Conservation (phyloP, 805 yeast species). For the Zygoascus bituminiphila region DNA sequence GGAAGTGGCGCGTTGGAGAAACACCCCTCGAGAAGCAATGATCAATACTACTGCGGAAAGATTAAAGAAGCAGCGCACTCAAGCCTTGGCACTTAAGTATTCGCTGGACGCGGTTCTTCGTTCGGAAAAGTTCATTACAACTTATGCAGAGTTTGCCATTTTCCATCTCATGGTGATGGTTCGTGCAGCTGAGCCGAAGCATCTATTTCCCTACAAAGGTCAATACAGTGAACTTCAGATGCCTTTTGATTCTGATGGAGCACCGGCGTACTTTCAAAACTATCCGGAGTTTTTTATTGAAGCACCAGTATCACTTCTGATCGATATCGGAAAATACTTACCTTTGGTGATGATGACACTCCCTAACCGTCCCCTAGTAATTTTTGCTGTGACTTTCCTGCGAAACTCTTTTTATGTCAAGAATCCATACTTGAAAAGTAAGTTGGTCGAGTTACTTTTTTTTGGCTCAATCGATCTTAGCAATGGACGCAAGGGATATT, state of each 20-base stretch:
- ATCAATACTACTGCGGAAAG: conserved; percentile 31
- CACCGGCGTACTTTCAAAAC: conserved; percentile 58
- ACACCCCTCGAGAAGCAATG: conserved; percentile 9
- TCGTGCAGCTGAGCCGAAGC: conserved; percentile 64
- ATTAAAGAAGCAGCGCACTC: conserved; percentile 36
- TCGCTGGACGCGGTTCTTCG: conserved; percentile 57
- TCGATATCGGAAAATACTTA: conserved; percentile 47
- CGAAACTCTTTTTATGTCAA: conserved; percentile 61
- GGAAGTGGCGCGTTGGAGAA: conserved; percentile 27
- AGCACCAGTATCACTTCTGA: conserved; percentile 53
- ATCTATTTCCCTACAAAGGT: conserved; percentile 25
- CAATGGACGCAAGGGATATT: conserved; percentile 45
- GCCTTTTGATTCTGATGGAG: conserved; percentile 10
- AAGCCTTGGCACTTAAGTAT: conserved; percentile 39
- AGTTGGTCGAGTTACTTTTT: conserved; percentile 71
- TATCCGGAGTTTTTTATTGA: conserved; percentile 83
- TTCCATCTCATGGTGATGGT: conserved; percentile 70
- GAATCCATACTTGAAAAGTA: conserved; percentile 88
- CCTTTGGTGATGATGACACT: conserved; percentile 44
- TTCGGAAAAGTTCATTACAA: conserved; percentile 49
- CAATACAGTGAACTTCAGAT: conserved; percentile 4
- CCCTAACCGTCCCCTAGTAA: conserved; percentile 40
- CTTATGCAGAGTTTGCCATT: conserved; percentile 65
- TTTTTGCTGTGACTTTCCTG: conserved; percentile 62
- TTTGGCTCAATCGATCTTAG: conserved; percentile 50